A percentile compares a stretch with the other conserved stretches of the same genome.
These are phyloP conservation scores for Naganishia antarctica DNA, from an alignment of 768 basidiomycete genomes.

Conservation along the genomic window DNA sequence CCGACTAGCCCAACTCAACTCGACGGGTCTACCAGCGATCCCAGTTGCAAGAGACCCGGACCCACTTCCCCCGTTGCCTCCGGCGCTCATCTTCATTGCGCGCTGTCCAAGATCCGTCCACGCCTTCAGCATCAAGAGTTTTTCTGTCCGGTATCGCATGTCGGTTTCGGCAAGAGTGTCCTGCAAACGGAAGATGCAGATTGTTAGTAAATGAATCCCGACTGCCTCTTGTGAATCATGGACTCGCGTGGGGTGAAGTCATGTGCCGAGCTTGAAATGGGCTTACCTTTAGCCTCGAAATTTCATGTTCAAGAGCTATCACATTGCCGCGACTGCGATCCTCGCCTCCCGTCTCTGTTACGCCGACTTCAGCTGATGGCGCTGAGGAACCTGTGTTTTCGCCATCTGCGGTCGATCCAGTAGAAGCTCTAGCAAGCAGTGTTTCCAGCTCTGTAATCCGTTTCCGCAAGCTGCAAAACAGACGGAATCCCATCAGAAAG, in stretches of 20 bases:
- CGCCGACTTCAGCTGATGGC: too few species aligned
- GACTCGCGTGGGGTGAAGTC: neutral
- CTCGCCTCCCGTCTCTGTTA: constrained; percentile 57
- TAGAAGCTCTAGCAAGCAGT: neutral
- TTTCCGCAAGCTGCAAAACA: neutral
- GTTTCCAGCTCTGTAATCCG: neutral
- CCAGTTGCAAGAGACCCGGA: constrained; percentile 51
- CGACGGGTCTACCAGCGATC: constrained; percentile 48
- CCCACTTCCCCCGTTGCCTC: constrained; percentile 52
- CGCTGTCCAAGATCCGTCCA: constrained; percentile 68
- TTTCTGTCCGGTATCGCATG: constrained; percentile 67
- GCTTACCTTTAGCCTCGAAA: constrained; percentile 64
- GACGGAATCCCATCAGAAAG: neutral
- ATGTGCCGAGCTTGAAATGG: neutral
- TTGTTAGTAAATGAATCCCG: too few species aligned
- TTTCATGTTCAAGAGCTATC: constrained; percentile 61
- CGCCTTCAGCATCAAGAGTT: constrained; percentile 71
- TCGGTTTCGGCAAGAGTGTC: constrained; percentile 56
- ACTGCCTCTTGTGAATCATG: too few species aligned
- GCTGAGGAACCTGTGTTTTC: constrained; percentile 76
- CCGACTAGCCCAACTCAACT: constrained; percentile 66
- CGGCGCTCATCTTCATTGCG: constrained; percentile 53
- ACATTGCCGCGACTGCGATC: constrained; percentile 62
- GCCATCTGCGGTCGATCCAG: neutral
- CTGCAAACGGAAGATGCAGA: constrained; percentile 45